Base-by-base conservation (phyloP, 2,329 filamentous ascomycete genomes). In the Moelleriella libera region DNA sequence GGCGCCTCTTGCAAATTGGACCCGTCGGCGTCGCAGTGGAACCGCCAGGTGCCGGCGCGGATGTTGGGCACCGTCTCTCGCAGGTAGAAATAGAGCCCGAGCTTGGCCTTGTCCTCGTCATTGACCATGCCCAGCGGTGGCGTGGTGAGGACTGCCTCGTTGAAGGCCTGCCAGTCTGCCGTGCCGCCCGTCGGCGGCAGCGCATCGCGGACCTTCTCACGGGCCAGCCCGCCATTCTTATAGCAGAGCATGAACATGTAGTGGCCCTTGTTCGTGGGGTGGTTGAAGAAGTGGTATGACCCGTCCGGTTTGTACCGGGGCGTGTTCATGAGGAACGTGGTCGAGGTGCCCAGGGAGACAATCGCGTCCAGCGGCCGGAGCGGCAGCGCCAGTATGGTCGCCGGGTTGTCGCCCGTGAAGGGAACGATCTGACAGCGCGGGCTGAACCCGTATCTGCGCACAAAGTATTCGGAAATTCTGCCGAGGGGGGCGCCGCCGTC, bases 161-260 rank as follows among this genome's bases (percentile, higher is more conserved):
- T 92, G 73, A 97, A 98, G 46, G 66, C 73, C 45, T 78, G 76
- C 92, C 92, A 98, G 9, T 72, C 70, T 48, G 34, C 34, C 8
- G 8, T 3, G 2, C 64, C 54, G 31, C 64, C 61, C 30, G 50
- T 48, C 8, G 14, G 41, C 28, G 88, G 83, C 46, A 97, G 78
- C 0, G 78, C 74, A 60, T 98, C 88, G 47, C 92, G 84, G 52
- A 97, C 79, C 57, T 85, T 82, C 63, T 98, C 92, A 43, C 92
- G 84, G 2, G 92, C 90, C 1, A 97, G 79, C 2, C 88, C 88
- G 55, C 92, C 92, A 67, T 98, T 98, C 68, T 97, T 97, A 73
- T 97, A 98, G 74, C 92, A 98, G 37, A 98, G 80, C 92, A 98
- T 98, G 68, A 98, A 97, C 92, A 98, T 97, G 75, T 94, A 96